Evolutionary conservation across 2,329 filamentous ascomycete genomes (phyloP), one percentile per base, ranked within the genome.

Genomic region (Hypoxylon sp.): DNA sequence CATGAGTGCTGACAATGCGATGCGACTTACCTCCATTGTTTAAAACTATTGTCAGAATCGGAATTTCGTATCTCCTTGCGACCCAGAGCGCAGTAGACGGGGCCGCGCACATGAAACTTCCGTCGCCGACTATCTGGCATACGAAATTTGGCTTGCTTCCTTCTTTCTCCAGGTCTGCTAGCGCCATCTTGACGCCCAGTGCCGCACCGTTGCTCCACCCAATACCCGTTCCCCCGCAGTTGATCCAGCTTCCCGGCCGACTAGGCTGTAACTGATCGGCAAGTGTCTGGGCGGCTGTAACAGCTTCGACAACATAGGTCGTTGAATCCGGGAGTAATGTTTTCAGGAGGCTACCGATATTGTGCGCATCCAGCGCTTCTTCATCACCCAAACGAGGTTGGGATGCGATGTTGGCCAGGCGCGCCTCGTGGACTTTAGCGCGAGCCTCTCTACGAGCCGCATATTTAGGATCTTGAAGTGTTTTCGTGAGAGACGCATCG

Each of bases 171-270:
- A 78, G 77, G 52, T 90, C 72, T 12, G 70, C 85, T 0, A 84
- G 83, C 0, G 91, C 92, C 6, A 95, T 84, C 75, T 94, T 94
- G 74, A 94, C 89, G 1, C 92, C 92, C 2, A 95, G 77, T 0
- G 90, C 90, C 55, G 82, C 92, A 12, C 92, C 92, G 12, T 91
- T 92, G 9, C 88, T 91, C 92, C 92, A 95, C 1, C 92, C 92
- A 0, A 95, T 87, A 1, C 92, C 92, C 12, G 91, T 92, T 0
- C 90, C 92, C 1, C 92, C 92, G 74, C 91, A 94, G 76, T 94
- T 94, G 73, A 95, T 88, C 90, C 90, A 94, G 0, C 87, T 88
- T 0, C 91, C 91, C 0, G 92, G 91, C 0, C 88, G 74, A 0
- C 84, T 88, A 2, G 88, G 85, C 71, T 89, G 88, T 6, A 96